Evolutionary conservation across 352 stramenopile genomes (phyloP).

Genomic region (Elongisporangium senticosum): DNA sequence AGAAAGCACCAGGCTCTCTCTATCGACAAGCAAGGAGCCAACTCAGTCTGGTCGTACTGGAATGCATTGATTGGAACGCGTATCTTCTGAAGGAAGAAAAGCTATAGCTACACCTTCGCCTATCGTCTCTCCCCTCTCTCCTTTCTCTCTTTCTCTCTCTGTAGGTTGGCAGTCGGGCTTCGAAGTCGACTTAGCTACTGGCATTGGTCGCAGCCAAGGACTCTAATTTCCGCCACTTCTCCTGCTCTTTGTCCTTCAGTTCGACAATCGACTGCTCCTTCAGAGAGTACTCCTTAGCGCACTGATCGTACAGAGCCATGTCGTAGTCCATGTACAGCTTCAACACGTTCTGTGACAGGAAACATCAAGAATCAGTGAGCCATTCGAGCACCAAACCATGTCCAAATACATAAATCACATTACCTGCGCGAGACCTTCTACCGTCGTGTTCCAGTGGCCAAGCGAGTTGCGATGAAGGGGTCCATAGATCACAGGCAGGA

Average conservation of each 20-base stretch:
- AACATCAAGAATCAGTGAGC: slow-evolving; percentile 3
- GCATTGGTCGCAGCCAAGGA: slow-evolving; percentile 76
- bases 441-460: slow-evolving; percentile 96
- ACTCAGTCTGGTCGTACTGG: too few relatives aligned
- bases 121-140: slow-evolving; percentile 4
- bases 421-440: slow-evolving; percentile 91
- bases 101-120: slow-evolving; percentile 3
- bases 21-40: too few relatives aligned
- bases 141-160: slow-evolving; percentile 3
- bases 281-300: slow-evolving; percentile 78
- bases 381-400: too few relatives aligned
- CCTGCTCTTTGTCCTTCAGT: slow-evolving; percentile 72
- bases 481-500: slow-evolving; percentile 94
- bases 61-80: too few relatives aligned
- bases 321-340: slow-evolving; percentile 94
- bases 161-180: slow-evolving; percentile 1
- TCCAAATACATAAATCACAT: neutral
- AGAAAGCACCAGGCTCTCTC: too few relatives aligned
- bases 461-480: slow-evolving; percentile 84
- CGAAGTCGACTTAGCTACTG: slow-evolving; percentile 16
- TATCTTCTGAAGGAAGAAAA: slow-evolving; percentile 2
- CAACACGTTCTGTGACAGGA: slow-evolving; percentile 60
- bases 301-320: slow-evolving; percentile 91
- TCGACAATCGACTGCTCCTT: slow-evolving; percentile 69
- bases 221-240: slow-evolving; percentile 94